phyloP scores from a whole-genome alignment of 1,284 basidiomycete genomes.

The Microbotryum scabiosae region DNA sequence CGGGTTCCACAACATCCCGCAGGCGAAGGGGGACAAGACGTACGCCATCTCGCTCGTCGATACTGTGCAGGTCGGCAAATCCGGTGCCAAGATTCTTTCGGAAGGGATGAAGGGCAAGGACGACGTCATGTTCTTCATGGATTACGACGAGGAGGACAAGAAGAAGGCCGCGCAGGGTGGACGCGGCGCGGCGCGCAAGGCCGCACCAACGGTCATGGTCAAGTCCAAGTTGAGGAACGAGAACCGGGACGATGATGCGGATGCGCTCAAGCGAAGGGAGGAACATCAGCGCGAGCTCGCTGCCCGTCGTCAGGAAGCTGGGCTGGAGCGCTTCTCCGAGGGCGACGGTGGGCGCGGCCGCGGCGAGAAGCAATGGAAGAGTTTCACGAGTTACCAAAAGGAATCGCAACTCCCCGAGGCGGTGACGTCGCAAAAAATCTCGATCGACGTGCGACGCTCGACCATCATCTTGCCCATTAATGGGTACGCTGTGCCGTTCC shows the following conservation, averaged over 20 bases:
- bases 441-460: conserved; percentile 80
- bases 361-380: conserved; percentile 77
- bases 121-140: conserved; percentile 79
- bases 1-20: conserved; percentile 72
- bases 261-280: conserved; percentile 59
- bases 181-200: conserved; percentile 30
- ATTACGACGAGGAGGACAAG: conserved; percentile 40
- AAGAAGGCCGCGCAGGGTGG: conserved; percentile 52
- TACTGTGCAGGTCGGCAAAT: conserved; percentile 68
- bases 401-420: conserved; percentile 79
- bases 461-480: conserved; percentile 88
- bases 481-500: conserved; percentile 93
- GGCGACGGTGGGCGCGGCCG: conserved; percentile 54
- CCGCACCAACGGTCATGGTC: conserved; percentile 27
- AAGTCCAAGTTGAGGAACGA: conserved; percentile 68
- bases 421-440: conserved; percentile 70
- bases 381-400: conserved; percentile 94
- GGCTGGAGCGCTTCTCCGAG: conserved; percentile 72
- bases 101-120: conserved; percentile 73
- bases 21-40: conserved; percentile 62
- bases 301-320: conserved; percentile 66
- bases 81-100: conserved; percentile 64
- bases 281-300: conserved; percentile 86
- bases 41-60: conserved; percentile 87
- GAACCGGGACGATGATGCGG: conserved; percentile 64